These are phyloP conservation scores for Penicillium decumbens DNA, from an alignment of 2,329 filamentous ascomycete species.

Conservation along the genomic window DNA sequence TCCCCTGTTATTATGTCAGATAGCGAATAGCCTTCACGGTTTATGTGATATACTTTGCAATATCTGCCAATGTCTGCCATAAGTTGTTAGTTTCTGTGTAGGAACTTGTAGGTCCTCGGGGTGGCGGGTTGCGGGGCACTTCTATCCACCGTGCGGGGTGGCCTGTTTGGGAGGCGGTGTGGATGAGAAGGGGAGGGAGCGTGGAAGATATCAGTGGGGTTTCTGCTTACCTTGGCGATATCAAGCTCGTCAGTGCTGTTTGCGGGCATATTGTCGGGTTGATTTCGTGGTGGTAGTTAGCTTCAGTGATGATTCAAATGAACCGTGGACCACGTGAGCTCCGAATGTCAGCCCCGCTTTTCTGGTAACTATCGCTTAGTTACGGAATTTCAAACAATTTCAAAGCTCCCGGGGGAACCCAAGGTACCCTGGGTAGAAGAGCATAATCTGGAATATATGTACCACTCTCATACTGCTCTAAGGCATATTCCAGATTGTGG, in stretches of 20 bases:
- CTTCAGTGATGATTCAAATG: not conserved
- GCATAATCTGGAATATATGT: no score
- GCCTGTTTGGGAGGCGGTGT: not conserved
- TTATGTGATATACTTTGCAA: conserved; percentile 15
- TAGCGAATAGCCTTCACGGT: not conserved
- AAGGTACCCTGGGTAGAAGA: no score
- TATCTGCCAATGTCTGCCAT: conserved; percentile 18
- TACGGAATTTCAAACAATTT: no score
- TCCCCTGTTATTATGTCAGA: conserved; percentile 14
- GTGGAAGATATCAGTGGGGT: not conserved
- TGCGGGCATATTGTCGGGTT: conserved; percentile 2
- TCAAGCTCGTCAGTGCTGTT: not conserved
- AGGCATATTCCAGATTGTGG: no score
- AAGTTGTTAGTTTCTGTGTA: not conserved
- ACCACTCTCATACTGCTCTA: no score
- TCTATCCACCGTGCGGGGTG: not conserved
- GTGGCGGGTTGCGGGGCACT: not conserved
- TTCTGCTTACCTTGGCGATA: conserved; percentile 2
- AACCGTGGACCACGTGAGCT: not conserved
- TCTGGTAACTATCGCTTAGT: not conserved
- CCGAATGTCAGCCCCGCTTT: not conserved
- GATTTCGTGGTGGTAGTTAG: not conserved
- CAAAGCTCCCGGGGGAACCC: no score
- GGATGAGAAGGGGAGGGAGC: not conserved
- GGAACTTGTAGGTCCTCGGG: not conserved